phyloP scores from a whole-genome alignment of 139 green algal genomes.

The Chlamydomonas sphaeroides region DNA sequence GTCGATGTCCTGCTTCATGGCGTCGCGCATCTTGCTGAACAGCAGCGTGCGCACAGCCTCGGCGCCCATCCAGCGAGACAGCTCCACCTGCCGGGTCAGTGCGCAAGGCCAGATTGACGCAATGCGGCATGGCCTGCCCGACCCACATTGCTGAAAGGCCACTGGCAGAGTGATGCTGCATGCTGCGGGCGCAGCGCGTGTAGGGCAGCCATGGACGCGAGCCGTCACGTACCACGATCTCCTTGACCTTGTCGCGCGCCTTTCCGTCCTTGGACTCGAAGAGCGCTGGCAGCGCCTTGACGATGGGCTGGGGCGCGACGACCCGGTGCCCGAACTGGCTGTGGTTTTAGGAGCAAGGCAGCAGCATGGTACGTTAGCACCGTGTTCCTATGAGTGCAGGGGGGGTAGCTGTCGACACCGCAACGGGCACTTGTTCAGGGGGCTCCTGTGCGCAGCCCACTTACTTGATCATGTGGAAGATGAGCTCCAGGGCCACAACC shows the following conservation, averaged over 20 bases:
- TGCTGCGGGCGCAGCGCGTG: too few relatives aligned
- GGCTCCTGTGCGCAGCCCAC: background rate
- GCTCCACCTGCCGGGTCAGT: slow-evolving; percentile 76
- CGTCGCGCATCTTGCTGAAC: slow-evolving; percentile 89
- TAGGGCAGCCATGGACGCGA: too few relatives aligned
- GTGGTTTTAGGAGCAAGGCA: too few relatives aligned
- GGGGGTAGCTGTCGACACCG: too few relatives aligned
- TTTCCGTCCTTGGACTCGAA: slow-evolving; percentile 91
- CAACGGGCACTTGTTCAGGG: too few relatives aligned
- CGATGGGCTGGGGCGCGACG: slow-evolving; percentile 83
- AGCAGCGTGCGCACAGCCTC: slow-evolving; percentile 77
- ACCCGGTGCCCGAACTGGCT: slow-evolving; percentile 82
- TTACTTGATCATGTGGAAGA: slow-evolving; percentile 42
- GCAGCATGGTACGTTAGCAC: too few relatives aligned
- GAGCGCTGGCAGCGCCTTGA: slow-evolving; percentile 85
- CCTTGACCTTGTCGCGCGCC: slow-evolving; percentile 85
- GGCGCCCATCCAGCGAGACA: slow-evolving; percentile 81
- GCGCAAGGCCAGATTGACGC: too few relatives aligned
- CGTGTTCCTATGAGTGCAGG: too few relatives aligned
- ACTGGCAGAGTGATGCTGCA: too few relatives aligned
- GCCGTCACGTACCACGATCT: slow-evolving; percentile 78
- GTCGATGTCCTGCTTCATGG: slow-evolving; percentile 90
- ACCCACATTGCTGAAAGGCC: too few relatives aligned
- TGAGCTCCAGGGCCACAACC: slow-evolving; percentile 78
- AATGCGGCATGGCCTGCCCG: too few relatives aligned